Evolutionary conservation across 148 eudicot species (phyloP).

Genomic region (Fagopyrum esculentum): DNA sequence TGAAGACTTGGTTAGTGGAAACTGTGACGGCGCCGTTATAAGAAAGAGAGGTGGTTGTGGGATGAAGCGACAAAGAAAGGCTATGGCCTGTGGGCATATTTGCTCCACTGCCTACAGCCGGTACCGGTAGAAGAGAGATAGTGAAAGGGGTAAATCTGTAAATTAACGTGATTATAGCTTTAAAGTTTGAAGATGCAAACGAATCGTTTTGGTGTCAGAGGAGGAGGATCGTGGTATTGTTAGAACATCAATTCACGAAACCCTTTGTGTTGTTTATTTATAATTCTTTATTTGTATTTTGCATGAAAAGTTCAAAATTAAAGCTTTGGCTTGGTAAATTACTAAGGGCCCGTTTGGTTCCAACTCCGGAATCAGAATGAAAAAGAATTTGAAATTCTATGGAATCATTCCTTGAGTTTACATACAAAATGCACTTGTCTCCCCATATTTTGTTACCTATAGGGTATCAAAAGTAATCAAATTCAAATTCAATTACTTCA

Average conservation of each 20-base stretch:
- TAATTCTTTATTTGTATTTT: background rate
- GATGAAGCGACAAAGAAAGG: background rate
- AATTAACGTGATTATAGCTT: background rate
- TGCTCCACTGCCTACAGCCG: constrained; percentile 1
- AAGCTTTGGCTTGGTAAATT: no score
- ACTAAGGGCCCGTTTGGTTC: no score
- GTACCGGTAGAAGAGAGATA: background rate
- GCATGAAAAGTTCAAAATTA: background rate
- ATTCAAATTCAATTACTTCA: no score
- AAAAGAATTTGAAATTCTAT: no score
- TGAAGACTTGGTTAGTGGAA: background rate
- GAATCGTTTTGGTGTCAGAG: constrained; percentile 7
- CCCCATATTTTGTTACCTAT: no score
- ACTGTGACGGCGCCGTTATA: constrained; percentile 10
- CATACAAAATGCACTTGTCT: no score
- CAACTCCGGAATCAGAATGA: no score
- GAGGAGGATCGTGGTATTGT: background rate
- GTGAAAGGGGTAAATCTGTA: background rate
- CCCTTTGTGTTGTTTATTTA: background rate
- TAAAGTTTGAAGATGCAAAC: background rate
- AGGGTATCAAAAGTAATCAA: no score
- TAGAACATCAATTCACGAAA: background rate
- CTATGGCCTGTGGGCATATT: background rate
- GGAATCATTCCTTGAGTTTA: no score
- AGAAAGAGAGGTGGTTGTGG: background rate